A percentile compares a stretch with the other conserved stretches of the same genome.
phyloP scores from a whole-genome alignment of 2,329 filamentous ascomycete genomes.

The Trichoderma harzianum region DNA sequence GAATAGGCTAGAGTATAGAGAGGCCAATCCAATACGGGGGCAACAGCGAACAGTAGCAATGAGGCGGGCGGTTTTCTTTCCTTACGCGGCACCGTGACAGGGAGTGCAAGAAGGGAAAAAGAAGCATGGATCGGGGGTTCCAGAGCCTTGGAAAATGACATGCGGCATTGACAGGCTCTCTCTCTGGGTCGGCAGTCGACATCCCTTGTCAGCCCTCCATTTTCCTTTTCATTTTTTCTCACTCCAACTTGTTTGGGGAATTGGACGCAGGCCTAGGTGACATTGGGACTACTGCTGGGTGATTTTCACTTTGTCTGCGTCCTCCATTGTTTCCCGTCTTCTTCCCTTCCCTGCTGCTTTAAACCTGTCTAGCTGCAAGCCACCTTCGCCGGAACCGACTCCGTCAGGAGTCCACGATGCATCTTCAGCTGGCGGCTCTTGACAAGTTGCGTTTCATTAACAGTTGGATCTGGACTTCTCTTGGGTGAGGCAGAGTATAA shows the following conservation, averaged over 20 bases:
- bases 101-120: not conserved
- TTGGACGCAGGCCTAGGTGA: not conserved
- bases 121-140: not conserved
- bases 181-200: not conserved
- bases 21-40: not conserved
- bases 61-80: not conserved
- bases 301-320: not conserved
- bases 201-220: not conserved
- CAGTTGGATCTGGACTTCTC: not conserved
- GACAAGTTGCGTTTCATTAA: conserved; percentile 1
- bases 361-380: conserved; percentile 1
- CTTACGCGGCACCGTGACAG: not conserved
- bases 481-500: not conserved
- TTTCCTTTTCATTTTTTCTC: not conserved
- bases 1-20: not conserved
- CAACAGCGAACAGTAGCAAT: not conserved
- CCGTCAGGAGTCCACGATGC: not conserved
- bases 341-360: not conserved
- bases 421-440: not conserved
- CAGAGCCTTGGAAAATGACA: not conserved
- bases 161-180: not conserved
- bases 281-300: not conserved
- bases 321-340: not conserved
- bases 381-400: not conserved
- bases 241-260: not conserved